Conservation (phyloP, 129 eudicot genomes). For the Oenanthe sinensis region DNA sequence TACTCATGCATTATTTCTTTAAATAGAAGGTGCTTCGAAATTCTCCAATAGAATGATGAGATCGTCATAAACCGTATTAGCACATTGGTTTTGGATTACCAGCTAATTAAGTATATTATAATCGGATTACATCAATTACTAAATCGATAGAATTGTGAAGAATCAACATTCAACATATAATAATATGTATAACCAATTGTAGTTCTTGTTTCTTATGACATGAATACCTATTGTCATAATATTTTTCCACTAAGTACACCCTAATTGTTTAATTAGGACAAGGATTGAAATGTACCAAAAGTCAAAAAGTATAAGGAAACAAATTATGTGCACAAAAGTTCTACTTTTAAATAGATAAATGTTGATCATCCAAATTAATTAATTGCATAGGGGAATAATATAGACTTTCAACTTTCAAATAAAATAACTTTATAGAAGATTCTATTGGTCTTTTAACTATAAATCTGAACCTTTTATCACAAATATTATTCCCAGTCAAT, state of each 20-base stretch:
- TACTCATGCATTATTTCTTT: neutral
- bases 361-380: neutral
- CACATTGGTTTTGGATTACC: neutral
- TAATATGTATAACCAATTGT: neutral
- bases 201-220: neutral
- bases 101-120: neutral
- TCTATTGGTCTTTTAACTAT: neutral
- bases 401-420: neutral
- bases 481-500: neutral
- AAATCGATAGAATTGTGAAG: neutral
- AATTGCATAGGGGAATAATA: neutral
- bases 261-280: conserved; percentile 1
- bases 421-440: conserved; percentile 4
- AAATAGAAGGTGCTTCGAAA: neutral
- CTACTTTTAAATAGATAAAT: neutral
- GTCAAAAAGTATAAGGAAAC: conserved; percentile 8
- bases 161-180: neutral
- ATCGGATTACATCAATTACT: neutral
- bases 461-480: neutral
- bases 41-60: neutral
- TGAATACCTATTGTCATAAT: neutral
- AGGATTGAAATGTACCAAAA: neutral
- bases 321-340: neutral
- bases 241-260: conserved; percentile 2
- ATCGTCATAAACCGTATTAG: neutral